These are phyloP conservation scores for Aspergillus quadricinctus DNA, from an alignment of 2,329 filamentous ascomycete species.

Conservation along the genomic window DNA sequence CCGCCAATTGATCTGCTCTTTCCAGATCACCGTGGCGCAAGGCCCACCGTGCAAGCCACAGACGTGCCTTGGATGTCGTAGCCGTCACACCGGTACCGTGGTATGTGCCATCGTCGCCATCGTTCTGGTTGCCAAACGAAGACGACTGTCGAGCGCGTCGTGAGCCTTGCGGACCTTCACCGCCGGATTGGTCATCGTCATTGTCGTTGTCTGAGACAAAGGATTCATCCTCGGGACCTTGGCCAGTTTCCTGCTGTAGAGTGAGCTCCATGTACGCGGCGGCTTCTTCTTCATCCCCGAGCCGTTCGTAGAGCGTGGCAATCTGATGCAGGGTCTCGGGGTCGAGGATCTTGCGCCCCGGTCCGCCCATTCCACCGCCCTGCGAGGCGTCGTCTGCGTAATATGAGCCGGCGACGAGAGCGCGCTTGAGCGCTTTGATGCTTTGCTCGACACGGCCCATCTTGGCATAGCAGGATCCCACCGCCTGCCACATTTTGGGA, in stretches of 20 bases:
- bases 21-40: constrained; percentile 71
- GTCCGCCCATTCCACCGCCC: constrained; percentile 8
- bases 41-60: constrained; percentile 86
- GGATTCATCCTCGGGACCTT: constrained; percentile 36
- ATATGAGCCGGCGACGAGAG: constrained; percentile 80
- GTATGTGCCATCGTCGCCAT: constrained; percentile 39
- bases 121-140: constrained; percentile 21
- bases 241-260: constrained; percentile 83
- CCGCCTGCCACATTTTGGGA: constrained; percentile 97
- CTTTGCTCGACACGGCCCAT: constrained; percentile 84
- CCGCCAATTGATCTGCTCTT: constrained; percentile 74
- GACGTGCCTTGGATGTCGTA: constrained; percentile 83
- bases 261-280: constrained; percentile 95
- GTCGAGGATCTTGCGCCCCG: constrained; percentile 63
- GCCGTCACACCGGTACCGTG: constrained; percentile 77
- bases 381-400: constrained; percentile 51
- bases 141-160: constrained; percentile 25
- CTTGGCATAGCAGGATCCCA: constrained; percentile 85
- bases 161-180: constrained; percentile 45
- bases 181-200: constrained; percentile 29
- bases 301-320: constrained; percentile 78
- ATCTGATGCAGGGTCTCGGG: constrained; percentile 89
- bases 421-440: constrained; percentile 91
- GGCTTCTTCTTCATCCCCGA: constrained; percentile 73
- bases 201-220: constrained; percentile 31